These are phyloP conservation scores for Magnusiomyces sp. DNA, from an alignment of 1,139 yeast species.

Conservation along the genomic window DNA sequence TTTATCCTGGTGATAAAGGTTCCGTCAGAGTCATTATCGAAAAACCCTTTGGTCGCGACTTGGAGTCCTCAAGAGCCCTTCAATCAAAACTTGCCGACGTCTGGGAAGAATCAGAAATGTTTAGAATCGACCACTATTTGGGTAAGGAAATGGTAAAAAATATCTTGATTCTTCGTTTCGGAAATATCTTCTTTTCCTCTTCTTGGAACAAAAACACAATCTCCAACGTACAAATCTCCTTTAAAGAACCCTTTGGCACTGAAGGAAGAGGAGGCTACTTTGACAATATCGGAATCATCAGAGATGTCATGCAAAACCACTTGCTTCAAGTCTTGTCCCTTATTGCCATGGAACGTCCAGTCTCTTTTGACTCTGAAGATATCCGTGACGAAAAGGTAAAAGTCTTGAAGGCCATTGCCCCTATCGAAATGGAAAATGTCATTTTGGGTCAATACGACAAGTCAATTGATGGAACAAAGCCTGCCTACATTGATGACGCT, in stretches of 20 bases:
- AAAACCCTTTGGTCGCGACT: conserved; percentile 95
- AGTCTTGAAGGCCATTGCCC: conserved; percentile 72
- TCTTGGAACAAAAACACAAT: conserved; percentile 81
- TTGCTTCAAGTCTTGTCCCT: conserved; percentile 84
- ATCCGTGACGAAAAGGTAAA: conserved; percentile 95
- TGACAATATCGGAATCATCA: conserved; percentile 86
- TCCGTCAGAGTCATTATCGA: conserved; percentile 79
- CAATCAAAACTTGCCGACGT: conserved; percentile 74
- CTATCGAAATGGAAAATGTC: conserved; percentile 57
- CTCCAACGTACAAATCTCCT: conserved; percentile 73
- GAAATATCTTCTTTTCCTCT: conserved; percentile 75
- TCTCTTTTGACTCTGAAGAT: conserved; percentile 80
- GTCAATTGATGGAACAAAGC: conserved; percentile 81
- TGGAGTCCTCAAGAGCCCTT: conserved; percentile 65
- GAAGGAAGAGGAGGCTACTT: conserved; percentile 99
- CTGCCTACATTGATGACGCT: conserved; percentile 85
- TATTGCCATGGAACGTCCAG: conserved; percentile 93
- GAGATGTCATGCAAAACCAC: conserved; percentile 99
- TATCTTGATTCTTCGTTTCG: conserved; percentile 78
- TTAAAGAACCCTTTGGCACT: conserved; percentile 95
- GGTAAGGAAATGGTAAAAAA: conserved; percentile 98
- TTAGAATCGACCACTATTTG: conserved; percentile 92
- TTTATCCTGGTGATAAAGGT: conserved; percentile 57
- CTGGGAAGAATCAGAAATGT: conserved; percentile 84
- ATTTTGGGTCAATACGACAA: conserved; percentile 81